Evolutionary conservation across 169 alveolate genomes (phyloP).

Genomic region (Eimeria maxima): DNA sequence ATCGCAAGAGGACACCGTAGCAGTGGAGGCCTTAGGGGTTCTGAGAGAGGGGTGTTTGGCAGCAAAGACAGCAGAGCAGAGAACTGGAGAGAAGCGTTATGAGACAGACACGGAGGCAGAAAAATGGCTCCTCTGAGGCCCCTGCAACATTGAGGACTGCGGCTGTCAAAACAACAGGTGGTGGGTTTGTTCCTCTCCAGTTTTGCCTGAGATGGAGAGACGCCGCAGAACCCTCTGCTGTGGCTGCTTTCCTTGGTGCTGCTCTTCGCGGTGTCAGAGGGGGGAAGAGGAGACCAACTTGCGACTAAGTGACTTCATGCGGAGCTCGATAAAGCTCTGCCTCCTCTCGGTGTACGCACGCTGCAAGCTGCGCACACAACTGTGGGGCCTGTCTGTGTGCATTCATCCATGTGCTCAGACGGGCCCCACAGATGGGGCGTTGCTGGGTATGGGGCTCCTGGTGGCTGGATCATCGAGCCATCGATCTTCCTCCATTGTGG

Average conservation of each 20-base stretch:
- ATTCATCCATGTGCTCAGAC: not conserved
- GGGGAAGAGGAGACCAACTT: not conserved
- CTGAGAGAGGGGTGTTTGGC: not conserved
- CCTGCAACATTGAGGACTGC: not conserved
- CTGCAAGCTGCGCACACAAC: constrained; percentile 1
- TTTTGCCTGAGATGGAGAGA: not conserved
- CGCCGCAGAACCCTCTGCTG: not conserved
- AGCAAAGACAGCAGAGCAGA: not conserved
- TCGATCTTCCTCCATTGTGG: not conserved
- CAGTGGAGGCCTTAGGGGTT: not conserved
- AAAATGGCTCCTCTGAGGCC: not conserved
- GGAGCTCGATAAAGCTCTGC: not conserved
- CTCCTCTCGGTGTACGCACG: not conserved
- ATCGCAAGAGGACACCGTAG: not conserved
- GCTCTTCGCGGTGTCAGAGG: not conserved
- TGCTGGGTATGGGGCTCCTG: constrained; percentile 7
- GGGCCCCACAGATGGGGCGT: not conserved
- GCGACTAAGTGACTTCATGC: not conserved
- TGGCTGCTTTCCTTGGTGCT: not conserved
- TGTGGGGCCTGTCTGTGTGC: not conserved
- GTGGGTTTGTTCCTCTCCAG: not conserved
- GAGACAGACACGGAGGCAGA: not conserved
- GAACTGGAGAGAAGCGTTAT: not conserved
- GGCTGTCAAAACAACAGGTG: not conserved
- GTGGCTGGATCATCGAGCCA: not conserved